Base-by-base conservation (phyloP, 805 yeast genomes). In the Sungouiella thailandica region DNA sequence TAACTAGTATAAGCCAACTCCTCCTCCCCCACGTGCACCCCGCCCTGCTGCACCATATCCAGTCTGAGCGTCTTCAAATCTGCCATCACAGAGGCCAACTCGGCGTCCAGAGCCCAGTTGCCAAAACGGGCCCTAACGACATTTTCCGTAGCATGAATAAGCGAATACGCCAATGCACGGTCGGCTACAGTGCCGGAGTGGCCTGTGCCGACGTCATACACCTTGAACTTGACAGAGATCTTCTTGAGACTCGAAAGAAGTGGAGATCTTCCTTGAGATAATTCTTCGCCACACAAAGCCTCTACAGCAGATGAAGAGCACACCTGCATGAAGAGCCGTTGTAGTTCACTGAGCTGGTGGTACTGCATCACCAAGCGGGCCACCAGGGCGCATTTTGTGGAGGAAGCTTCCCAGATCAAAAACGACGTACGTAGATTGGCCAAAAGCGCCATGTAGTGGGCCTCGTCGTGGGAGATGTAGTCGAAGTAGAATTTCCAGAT, bases 401-500 rank as follows among this genome's bases (percentile, higher is more conserved):
- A 30, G 5, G 68, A 53, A 2, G 62, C 49, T 37, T 65, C 70
- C 69, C 68, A 65, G 14, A 65, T 65, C 32, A 64, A 43, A 20
- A 58, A 50, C 8, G 58, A 43, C n/a, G 60, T 48, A 29, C 48
- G 46, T 23, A 55, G 23, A 9, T 43, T 40, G 32, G 48, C 34
- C 11, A 65, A 38, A 14, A 31, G 23, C 11, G 36, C 31, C 5
- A 65, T 53, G 25, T 46, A 55, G 37, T 53, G 37, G 8, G 36
- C 11, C 41, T 55, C 61, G 23, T 33, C 41, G 15, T 43, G 41
- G 20, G 37, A 42, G 28, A 52, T 39, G 37, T 60, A 63, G 26
- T 63, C 66, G 35, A 62, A 61, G 37, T 59, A 52, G 40, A 60
- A 65, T 37, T 60, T 60, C 72, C 72, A 65, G 9, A 63, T 51